A percentile compares a stretch with the other conserved stretches of the same genome.
Evolutionary conservation across 2,329 filamentous ascomycete genomes (phyloP).

Genomic region (Ascochyta lentis): DNA sequence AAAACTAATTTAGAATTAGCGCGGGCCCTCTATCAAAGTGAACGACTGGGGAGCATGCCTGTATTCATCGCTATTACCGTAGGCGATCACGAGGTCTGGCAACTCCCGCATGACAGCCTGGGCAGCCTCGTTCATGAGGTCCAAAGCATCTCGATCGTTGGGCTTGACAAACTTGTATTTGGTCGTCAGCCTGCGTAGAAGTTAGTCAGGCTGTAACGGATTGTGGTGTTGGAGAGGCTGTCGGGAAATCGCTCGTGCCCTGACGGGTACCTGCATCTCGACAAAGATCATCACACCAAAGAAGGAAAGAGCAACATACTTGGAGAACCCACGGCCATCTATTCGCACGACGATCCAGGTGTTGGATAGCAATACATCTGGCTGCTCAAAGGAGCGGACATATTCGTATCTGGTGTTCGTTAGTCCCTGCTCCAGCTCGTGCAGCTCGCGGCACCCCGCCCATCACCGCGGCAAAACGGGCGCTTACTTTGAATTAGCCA

Average conservation of each 20-base stretch:
- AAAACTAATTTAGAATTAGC: conserved; percentile 66
- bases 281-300: conserved; percentile 10
- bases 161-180: conserved; percentile 90
- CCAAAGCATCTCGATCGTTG: conserved; percentile 84
- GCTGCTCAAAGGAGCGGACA: conserved; percentile 85
- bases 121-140: conserved; percentile 96
- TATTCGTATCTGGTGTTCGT: conserved; percentile 79
- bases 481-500: conserved; percentile 21
- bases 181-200: conserved; percentile 69
- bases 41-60: conserved; percentile 60
- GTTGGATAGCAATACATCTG: conserved; percentile 80
- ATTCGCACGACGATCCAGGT: conserved; percentile 96
- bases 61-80: conserved; percentile 94
- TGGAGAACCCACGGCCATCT: conserved; percentile 93
- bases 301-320: conserved; percentile 59
- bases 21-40: not conserved
- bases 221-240: not conserved
- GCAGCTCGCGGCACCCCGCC: conserved; percentile 5
- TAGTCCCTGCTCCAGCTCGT: conserved; percentile 16
- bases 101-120: conserved; percentile 81
- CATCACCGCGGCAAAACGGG: not conserved
- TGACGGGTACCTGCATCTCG: conserved; percentile 29
- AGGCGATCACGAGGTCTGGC: conserved; percentile 84
- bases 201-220: not conserved
- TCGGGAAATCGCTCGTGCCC: not conserved